A percentile compares a stretch with the other conserved stretches of the same genome.
These are phyloP conservation scores for Rhizoclosmatium globosum DNA, from an alignment of 192 early-diverging fungal species.

Conservation along the genomic window DNA sequence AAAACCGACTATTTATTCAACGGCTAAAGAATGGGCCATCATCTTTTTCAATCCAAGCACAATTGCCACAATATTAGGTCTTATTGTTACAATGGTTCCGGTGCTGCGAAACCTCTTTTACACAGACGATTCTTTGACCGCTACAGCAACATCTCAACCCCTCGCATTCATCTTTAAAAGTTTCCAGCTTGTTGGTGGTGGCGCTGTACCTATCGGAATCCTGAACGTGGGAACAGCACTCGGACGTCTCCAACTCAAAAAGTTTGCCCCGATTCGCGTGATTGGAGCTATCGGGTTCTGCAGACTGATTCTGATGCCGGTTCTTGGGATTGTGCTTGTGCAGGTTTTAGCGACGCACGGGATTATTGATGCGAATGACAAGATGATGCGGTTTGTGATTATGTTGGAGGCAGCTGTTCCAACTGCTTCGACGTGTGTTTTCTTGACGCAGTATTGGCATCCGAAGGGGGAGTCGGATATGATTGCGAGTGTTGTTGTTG, in stretches of 20 bases:
- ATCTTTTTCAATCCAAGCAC: neutral
- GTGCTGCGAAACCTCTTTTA: slow-evolving; percentile 36
- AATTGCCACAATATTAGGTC: slow-evolving; percentile 26
- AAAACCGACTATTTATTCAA: neutral
- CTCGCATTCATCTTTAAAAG: slow-evolving; percentile 44
- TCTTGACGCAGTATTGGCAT: slow-evolving; percentile 45
- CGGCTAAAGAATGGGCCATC: neutral
- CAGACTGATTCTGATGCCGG: slow-evolving; percentile 44
- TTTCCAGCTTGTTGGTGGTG: slow-evolving; percentile 35
- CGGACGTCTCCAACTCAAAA: slow-evolving; percentile 32
- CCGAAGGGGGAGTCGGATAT: slow-evolving; percentile 46
- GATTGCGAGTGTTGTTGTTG: slow-evolving; percentile 46
- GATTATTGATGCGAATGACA: slow-evolving; percentile 39
- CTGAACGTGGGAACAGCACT: slow-evolving; percentile 50
- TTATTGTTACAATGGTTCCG: slow-evolving; percentile 38
- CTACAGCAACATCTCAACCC: slow-evolving; percentile 29
- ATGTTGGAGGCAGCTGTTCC: slow-evolving; percentile 46
- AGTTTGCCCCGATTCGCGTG: slow-evolving; percentile 36
- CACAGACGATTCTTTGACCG: too few species aligned
- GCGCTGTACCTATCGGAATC: slow-evolving; percentile 43
- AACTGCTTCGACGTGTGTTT: slow-evolving; percentile 45
- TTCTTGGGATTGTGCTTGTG: slow-evolving; percentile 39
- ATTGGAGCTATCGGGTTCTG: slow-evolving; percentile 24
- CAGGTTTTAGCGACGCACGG: slow-evolving; percentile 26
- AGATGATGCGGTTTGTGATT: slow-evolving; percentile 52